Conservation (phyloP, 805 yeast genomes). For the Wickerhamiella nectarea region DNA sequence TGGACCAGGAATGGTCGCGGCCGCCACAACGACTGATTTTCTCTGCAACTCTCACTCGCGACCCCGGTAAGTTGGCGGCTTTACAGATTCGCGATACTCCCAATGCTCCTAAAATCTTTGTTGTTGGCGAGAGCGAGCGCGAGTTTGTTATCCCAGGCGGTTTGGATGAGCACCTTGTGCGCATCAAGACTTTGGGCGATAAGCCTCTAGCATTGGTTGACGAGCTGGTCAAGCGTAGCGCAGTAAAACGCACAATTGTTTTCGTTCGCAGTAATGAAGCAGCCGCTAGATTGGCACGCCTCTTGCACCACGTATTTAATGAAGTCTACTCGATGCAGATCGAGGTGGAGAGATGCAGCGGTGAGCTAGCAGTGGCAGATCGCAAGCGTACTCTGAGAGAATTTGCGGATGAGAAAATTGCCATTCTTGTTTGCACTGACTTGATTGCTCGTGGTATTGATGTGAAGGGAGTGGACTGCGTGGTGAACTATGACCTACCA, state of each 20-base stretch:
- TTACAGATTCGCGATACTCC: constrained; percentile 37
- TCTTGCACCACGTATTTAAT: constrained; percentile 35
- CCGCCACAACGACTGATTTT: constrained; percentile 57
- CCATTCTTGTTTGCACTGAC: constrained; percentile 62
- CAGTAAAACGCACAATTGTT: constrained; percentile 34
- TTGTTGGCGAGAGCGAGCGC: constrained; percentile 44
- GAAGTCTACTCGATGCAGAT: constrained; percentile 15
- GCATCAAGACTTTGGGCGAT: constrained; percentile 23
- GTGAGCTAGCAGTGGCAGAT: constrained; percentile 29
- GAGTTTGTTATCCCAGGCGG: constrained; percentile 29
- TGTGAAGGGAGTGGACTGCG: constrained; percentile 52
- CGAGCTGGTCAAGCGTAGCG: constrained; percentile 29
- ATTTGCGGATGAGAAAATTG: constrained; percentile 42
- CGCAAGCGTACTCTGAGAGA: constrained; percentile 45
- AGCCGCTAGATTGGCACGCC: constrained; percentile 60
- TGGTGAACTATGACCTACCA: constrained; percentile 85
- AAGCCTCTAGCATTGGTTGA: constrained; percentile 67
- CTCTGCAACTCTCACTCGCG: constrained; percentile 88
- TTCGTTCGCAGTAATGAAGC: constrained; percentile 77
- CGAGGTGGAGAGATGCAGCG: constrained; percentile 25
- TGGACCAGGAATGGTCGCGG: constrained; percentile 19
- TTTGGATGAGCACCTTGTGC: constrained; percentile 27
- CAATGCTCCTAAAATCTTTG: constrained; percentile 51
- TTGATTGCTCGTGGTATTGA: constrained; percentile 94
- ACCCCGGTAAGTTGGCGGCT: constrained; percentile 70